Conservation (phyloP, 139 green algal species). For the Chlamydomonas schloesseri region DNA sequence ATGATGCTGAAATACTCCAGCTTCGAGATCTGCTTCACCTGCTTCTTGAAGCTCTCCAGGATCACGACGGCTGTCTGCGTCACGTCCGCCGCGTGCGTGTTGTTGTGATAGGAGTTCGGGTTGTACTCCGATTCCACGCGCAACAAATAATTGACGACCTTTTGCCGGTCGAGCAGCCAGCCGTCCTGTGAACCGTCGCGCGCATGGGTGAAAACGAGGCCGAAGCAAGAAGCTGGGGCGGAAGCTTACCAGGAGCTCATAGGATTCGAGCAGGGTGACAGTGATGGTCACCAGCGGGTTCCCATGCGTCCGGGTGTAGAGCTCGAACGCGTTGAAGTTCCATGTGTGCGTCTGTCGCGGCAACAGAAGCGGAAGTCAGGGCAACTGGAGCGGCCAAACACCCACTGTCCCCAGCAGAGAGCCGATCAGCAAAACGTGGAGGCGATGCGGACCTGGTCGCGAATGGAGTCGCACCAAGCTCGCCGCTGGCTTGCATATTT, state of each 20-base stretch:
- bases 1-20: constrained; percentile 73
- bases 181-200: constrained; percentile 55
- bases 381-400: not conserved
- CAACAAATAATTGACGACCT: constrained; percentile 62
- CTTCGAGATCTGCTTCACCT: constrained; percentile 54
- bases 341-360: constrained; percentile 63
- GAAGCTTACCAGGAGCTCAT: constrained; percentile 62
- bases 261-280: constrained; percentile 62
- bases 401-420: not conserved
- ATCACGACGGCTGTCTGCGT: constrained; percentile 74
- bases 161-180: constrained; percentile 66
- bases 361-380: not conserved
- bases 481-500: constrained; percentile 38
- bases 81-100: constrained; percentile 76
- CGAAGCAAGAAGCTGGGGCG: not conserved
- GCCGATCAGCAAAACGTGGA: constrained; percentile 43
- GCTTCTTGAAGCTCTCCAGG: constrained; percentile 51
- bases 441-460: constrained; percentile 41
- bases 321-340: constrained; percentile 72
- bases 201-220: not conserved
- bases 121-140: constrained; percentile 63
- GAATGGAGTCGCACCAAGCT: constrained; percentile 44
- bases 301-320: constrained; percentile 28
- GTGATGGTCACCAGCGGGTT: constrained; percentile 63
- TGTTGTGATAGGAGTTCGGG: constrained; percentile 78